Evolutionary conservation across 805 yeast species (phyloP).

Genomic region (Pichia gijzeniarum): DNA sequence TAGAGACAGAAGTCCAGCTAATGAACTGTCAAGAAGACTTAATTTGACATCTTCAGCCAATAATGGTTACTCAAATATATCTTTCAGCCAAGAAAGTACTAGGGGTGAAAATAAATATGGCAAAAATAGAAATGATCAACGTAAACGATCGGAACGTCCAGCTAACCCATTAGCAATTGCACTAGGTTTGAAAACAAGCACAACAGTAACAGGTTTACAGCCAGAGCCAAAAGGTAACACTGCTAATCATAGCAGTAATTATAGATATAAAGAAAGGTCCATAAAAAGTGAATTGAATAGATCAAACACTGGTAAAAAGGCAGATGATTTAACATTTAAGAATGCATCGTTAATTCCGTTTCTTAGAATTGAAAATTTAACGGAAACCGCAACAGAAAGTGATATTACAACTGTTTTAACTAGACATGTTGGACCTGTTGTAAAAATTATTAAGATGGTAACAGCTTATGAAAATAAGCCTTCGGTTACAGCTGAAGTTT

Average conservation of each 20-base stretch:
- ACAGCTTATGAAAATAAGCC: background rate
- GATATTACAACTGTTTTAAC: conserved; percentile 27
- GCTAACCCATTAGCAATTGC: too few relatives aligned
- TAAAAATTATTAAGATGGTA: conserved; percentile 13
- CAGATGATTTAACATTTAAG: conserved; percentile 16
- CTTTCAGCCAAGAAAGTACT: too few relatives aligned
- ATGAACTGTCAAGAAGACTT: too few relatives aligned
- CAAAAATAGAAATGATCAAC: too few relatives aligned
- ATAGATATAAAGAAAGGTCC: background rate
- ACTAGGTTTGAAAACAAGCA: too few relatives aligned
- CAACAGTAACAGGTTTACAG: too few relatives aligned
- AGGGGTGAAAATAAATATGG: too few relatives aligned
- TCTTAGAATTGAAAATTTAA: conserved; percentile 28
- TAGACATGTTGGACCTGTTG: conserved; percentile 17
- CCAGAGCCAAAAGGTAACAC: too few relatives aligned
- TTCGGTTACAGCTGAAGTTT: conserved; percentile 18
- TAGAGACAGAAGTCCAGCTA: background rate
- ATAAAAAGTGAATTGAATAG: background rate
- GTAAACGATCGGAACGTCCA: too few relatives aligned
- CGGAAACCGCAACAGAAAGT: conserved; percentile 24
- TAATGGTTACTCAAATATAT: background rate
- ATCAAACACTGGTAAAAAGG: background rate
- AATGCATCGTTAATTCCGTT: conserved; percentile 21
- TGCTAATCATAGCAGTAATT: background rate
- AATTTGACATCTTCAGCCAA: too few relatives aligned